Evolutionary conservation across 1,139 yeast genomes (phyloP).

Genomic region (Candida tetrigidarum): DNA sequence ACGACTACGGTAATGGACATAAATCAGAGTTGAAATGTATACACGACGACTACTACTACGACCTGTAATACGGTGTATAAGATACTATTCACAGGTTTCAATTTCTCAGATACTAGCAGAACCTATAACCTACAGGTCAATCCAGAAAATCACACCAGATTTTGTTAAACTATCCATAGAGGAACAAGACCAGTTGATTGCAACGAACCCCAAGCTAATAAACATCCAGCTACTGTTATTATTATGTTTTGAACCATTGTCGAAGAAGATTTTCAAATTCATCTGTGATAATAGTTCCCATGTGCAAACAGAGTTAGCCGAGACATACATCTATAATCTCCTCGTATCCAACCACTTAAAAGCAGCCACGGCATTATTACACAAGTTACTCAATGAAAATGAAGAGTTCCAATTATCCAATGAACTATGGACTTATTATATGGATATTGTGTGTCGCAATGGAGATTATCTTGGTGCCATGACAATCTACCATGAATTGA

Average conservation of each 20-base stretch:
- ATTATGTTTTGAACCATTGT: not conserved
- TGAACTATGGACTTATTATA: constrained; percentile 39
- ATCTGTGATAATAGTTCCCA: constrained; percentile 6
- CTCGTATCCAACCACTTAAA: constrained; percentile 21
- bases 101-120: not conserved
- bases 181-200: constrained; percentile 8
- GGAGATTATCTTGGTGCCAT: constrained; percentile 38
- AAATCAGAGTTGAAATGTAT: not conserved
- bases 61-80: constrained; percentile 5
- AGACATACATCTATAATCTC: constrained; percentile 25
- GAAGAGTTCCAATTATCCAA: constrained; percentile 30
- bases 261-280: constrained; percentile 6
- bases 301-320: constrained; percentile 21
- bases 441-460: constrained; percentile 28
- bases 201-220: constrained; percentile 7
- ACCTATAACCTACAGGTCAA: constrained; percentile 3
- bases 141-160: constrained; percentile 4
- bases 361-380: constrained; percentile 30
- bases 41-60: constrained; percentile 12
- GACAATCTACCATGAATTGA: constrained; percentile 39
- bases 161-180: constrained; percentile 6
- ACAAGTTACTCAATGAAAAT: constrained; percentile 21
- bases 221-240: constrained; percentile 12
- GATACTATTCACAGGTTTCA: constrained; percentile 2
- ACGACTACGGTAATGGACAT: not conserved